Base-by-base conservation (phyloP, 345 rosid genomes). In the Raphanus sativus region DNA sequence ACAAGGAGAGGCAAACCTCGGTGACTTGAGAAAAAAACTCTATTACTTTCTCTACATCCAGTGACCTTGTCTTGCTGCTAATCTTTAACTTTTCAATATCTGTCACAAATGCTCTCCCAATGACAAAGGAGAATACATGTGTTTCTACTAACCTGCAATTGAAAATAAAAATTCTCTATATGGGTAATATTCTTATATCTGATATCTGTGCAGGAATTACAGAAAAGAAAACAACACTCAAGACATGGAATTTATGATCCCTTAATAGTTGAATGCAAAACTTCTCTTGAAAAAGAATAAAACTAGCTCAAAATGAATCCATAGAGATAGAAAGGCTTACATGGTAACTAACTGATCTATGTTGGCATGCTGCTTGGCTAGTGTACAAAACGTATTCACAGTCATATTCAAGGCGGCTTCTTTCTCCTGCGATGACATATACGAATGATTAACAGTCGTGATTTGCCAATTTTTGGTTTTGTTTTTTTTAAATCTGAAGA, bases 31-130 rank as follows among this genome's bases (percentile, higher is more conserved):
- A 84, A 81, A 94, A 90, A 70, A 85, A 92, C 67, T 61, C 77
- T 70, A 94, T 48, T 68, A 89, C 80, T 81, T 85, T 85, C 55
- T 61, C 82, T 82, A 84, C 83, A 86, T 89, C 91, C 90, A 91
- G 59, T 67, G 98, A 85, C 83, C 91, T 88, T 75, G 86, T 84
- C 88, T 88, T 90, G 88, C 90, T 90, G 83, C 96, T 77, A 77
- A 92, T 86, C 81, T 92, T 95, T 81, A 92, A 86, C 86, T 91
- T 95, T 76, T 91, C 98, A 68, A 92, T 85, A 82, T 92, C 94
- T 24, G 98, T 88, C 74, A 92, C 99, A 87, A 92, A 95, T 59
- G 99, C 99, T 89, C 99, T 84, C 86, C 98, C 99, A 83, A 90
- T 89, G 76, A 92, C 98, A 77, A 94, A 94, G 61, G 92, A 90